Conservation (phyloP, 176 grass and related monocot species). For the Aegilops speltoides region DNA sequence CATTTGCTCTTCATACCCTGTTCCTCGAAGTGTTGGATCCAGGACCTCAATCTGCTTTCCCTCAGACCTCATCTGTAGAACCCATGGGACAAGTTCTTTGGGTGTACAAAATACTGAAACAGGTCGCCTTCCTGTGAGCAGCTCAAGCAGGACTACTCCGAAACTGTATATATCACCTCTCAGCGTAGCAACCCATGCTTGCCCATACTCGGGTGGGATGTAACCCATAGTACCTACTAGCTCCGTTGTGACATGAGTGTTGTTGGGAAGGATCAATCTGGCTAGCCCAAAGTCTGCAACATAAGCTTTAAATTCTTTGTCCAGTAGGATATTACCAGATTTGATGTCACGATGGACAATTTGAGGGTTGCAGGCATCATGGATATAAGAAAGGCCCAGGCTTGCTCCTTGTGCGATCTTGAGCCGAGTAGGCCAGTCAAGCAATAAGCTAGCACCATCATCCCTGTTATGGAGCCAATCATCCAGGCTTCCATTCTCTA, state of each 20-base stretch:
- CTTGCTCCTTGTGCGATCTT: slow-evolving; percentile 54
- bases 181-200: slow-evolving; percentile 57
- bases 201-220: slow-evolving; percentile 75
- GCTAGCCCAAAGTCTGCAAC: slow-evolving; percentile 77
- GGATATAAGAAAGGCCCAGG: slow-evolving; percentile 53
- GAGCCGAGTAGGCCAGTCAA: slow-evolving; percentile 54
- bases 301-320: slow-evolving; percentile 58
- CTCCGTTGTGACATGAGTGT: slow-evolving; percentile 75
- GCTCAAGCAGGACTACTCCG: slow-evolving; percentile 59
- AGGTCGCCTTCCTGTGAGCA: slow-evolving; percentile 50
- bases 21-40: slow-evolving; percentile 28
- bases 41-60: slow-evolving; percentile 43
- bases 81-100: slow-evolving; percentile 48
- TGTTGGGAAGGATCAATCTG: slow-evolving; percentile 56
- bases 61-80: slow-evolving; percentile 13
- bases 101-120: slow-evolving; percentile 34
- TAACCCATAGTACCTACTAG: slow-evolving; percentile 68
- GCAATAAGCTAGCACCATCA: slow-evolving; percentile 26
- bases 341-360: slow-evolving; percentile 78
- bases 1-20: slow-evolving; percentile 48
- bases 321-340: slow-evolving; percentile 77
- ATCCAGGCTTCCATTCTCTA: slow-evolving; percentile 73
- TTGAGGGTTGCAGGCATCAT: slow-evolving; percentile 54
- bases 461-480: slow-evolving; percentile 71
- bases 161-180: slow-evolving; percentile 75